Conservation (phyloP, 192 early-diverging fungal species). For the Backusella parvicylindrica region DNA sequence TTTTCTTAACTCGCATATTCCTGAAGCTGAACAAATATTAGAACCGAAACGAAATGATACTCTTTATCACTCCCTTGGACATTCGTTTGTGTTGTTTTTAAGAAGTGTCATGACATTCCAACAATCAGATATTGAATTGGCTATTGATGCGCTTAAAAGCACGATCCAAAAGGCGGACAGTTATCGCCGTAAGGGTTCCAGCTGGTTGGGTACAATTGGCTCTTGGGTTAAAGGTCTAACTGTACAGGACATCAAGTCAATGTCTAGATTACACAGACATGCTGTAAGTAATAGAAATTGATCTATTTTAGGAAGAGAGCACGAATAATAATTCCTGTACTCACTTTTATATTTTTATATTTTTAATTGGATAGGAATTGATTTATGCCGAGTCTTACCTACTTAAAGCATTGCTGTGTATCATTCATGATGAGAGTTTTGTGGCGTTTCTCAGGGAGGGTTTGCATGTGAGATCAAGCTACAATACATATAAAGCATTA, state of each 20-base stretch:
- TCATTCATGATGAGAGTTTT: conserved; percentile 71
- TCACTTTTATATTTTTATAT: too few relatives aligned
- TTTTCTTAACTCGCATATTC: conserved; percentile 77
- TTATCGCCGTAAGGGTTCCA: conserved; percentile 56
- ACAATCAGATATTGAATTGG: conserved; percentile 57
- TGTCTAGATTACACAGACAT: conserved; percentile 58
- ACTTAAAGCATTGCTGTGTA: conserved; percentile 68
- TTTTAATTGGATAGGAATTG: conserved; percentile 62
- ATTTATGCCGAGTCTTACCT: conserved; percentile 77
- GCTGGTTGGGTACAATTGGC: conserved; percentile 45
- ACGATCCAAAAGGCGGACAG: conserved; percentile 58
- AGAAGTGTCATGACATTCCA: conserved; percentile 79
- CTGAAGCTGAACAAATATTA: conserved; percentile 61
- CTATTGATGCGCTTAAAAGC: conserved; percentile 58
- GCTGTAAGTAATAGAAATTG: conserved; percentile 41
- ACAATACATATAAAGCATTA: conserved; percentile 60
- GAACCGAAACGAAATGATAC: conserved; percentile 36
- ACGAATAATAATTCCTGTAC: neutral
- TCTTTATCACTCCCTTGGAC: conserved; percentile 73
- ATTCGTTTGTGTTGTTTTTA: conserved; percentile 63
- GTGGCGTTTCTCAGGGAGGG: conserved; percentile 78
- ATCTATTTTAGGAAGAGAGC: neutral
- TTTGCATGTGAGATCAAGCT: conserved; percentile 67
- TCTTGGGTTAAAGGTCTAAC: conserved; percentile 40
- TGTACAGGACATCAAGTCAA: conserved; percentile 41